Evolutionary conservation across 192 early-diverging fungal species (phyloP).

Genomic region (Backusella macrospora): DNA sequence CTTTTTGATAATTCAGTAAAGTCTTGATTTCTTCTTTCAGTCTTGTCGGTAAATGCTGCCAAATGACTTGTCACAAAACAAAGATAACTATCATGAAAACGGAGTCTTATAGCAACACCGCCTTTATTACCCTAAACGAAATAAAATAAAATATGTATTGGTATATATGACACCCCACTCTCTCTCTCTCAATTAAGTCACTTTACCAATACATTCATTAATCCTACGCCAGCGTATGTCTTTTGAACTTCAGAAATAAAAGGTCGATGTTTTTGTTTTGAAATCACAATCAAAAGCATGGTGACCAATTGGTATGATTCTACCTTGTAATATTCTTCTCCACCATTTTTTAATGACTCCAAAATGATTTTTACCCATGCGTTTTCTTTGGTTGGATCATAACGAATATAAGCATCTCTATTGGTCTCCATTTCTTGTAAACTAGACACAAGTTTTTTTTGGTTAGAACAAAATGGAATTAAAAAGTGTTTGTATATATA

Average conservation of each 20-base stretch:
- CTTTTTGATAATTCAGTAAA: slow-evolving; percentile 83
- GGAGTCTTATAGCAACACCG: slow-evolving; percentile 79
- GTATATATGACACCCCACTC: not conserved
- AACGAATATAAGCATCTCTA: slow-evolving; percentile 83
- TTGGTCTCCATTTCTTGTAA: slow-evolving; percentile 92
- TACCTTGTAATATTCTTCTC: slow-evolving; percentile 63
- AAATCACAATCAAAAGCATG: slow-evolving; percentile 85
- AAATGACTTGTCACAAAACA: slow-evolving; percentile 92
- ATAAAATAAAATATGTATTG: not conserved
- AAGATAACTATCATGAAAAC: slow-evolving; percentile 77
- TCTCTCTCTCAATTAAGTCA: not conserved
- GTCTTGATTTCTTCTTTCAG: slow-evolving; percentile 88
- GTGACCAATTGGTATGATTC: slow-evolving; percentile 88
- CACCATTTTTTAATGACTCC: slow-evolving; percentile 56
- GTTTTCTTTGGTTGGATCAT: slow-evolving; percentile 77
- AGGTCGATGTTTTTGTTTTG: slow-evolving; percentile 49
- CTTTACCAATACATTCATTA: slow-evolving; percentile 75
- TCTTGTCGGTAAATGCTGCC: slow-evolving; percentile 78
- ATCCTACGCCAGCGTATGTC: slow-evolving; percentile 78
- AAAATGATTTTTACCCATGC: slow-evolving; percentile 82
- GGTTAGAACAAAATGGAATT: not conserved
- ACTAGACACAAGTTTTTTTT: slow-evolving; percentile 44
- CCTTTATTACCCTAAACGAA: slow-evolving; percentile 90
- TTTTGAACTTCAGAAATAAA: slow-evolving; percentile 66
- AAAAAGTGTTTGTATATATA: not conserved